These are phyloP conservation scores for Irpex lacteus DNA, from an alignment of 1,284 basidiomycete species.

Conservation along the genomic window DNA sequence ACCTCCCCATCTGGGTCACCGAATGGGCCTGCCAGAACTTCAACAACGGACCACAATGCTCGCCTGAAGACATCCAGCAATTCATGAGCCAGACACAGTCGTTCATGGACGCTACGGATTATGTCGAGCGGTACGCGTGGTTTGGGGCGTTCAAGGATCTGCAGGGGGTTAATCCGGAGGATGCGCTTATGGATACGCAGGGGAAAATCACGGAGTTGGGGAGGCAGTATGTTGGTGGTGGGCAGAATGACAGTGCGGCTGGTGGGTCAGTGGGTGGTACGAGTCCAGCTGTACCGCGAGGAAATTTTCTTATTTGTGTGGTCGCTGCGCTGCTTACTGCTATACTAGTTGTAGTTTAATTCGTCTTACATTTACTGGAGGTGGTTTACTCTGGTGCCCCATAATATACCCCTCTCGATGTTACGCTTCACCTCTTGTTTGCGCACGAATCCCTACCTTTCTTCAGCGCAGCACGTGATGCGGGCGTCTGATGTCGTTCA, in stretches of 20 bases:
- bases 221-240: slow-evolving; percentile 31
- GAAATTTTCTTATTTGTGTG: neutral
- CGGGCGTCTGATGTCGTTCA: too few relatives aligned
- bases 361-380: too few relatives aligned
- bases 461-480: too few relatives aligned
- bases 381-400: too few relatives aligned
- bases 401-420: too few relatives aligned
- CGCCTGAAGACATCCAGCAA: slow-evolving; percentile 31
- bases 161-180: slow-evolving; percentile 31
- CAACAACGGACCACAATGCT: slow-evolving; percentile 33
- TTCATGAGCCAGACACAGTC: slow-evolving; percentile 40
- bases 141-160: slow-evolving; percentile 40
- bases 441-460: too few relatives aligned
- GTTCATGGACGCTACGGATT: slow-evolving; percentile 39
- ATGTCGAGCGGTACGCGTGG: slow-evolving; percentile 47
- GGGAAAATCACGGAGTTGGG: slow-evolving; percentile 31
- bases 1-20: slow-evolving; percentile 42
- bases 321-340: neutral
- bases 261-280: neutral
- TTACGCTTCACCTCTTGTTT: too few relatives aligned
- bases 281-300: neutral
- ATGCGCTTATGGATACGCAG: slow-evolving; percentile 28
- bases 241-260: neutral
- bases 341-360: too few relatives aligned
- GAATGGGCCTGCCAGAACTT: slow-evolving; percentile 42